A percentile compares a stretch with the other conserved stretches of the same genome.
Conservation (phyloP, 169 alveolate genomes). For the Babesia ovata region DNA sequence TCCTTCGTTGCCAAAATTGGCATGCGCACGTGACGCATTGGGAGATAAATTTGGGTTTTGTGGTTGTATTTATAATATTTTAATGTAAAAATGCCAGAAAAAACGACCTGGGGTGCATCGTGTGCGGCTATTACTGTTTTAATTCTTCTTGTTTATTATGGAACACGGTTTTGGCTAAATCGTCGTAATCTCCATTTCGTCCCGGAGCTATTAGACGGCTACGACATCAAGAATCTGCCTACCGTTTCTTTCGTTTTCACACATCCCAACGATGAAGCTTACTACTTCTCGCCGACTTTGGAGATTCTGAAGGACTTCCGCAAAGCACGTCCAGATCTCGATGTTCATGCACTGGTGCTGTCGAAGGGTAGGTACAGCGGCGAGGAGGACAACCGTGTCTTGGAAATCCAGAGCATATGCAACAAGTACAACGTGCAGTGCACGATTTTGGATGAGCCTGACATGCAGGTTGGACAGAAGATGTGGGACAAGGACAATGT, state of each 20-base stretch:
- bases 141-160: background rate
- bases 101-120: too few species aligned
- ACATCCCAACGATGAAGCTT: conserved; percentile 93
- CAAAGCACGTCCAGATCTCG: background rate
- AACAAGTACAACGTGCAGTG: conserved; percentile 20
- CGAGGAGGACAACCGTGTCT: conserved; percentile 51
- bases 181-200: background rate
- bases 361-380: conserved; percentile 64
- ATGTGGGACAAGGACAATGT: conserved; percentile 28
- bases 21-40: too few species aligned
- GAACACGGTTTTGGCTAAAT: background rate
- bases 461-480: conserved; percentile 17
- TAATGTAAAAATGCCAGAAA: too few species aligned
- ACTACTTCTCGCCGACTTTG: conserved; percentile 89
- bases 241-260: conserved; percentile 79
- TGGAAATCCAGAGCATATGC: conserved; percentile 63
- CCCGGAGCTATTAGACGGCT: background rate
- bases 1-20: too few species aligned
- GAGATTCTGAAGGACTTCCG: conserved; percentile 23
- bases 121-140: background rate
- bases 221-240: background rate
- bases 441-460: conserved; percentile 32
- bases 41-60: too few species aligned
- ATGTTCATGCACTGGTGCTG: conserved; percentile 32
- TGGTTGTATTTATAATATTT: too few species aligned